Evolutionary conservation across 495 filamentous ascomycete species (phyloP).

Genomic region (Venustampulla echinocandica): DNA sequence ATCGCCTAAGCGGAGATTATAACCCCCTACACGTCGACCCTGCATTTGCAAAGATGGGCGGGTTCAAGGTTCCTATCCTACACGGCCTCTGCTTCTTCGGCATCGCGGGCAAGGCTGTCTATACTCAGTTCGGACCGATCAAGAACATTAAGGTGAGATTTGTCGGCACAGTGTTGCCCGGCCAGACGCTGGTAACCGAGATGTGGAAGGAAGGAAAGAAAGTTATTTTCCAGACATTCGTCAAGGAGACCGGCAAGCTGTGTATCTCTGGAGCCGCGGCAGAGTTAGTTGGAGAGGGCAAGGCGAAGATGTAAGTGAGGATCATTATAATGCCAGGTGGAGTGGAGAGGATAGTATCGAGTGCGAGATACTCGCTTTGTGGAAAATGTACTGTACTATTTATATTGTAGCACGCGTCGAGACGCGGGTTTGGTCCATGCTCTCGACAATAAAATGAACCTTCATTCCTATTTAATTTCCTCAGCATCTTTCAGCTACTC

Average conservation of each 20-base stretch:
- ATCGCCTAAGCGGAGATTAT: constrained; percentile 85
- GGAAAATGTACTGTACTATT: no score
- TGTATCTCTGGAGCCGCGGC: constrained; percentile 82
- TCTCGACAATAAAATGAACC: no score
- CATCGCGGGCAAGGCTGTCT: constrained; percentile 81
- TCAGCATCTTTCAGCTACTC: no score
- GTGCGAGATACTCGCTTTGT: no score
- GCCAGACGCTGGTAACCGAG: constrained; percentile 90
- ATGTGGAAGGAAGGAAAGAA: constrained; percentile 95
- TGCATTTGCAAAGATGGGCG: constrained; percentile 86
- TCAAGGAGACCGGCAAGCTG: constrained; percentile 93
- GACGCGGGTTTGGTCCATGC: no score
- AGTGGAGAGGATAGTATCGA: no score
- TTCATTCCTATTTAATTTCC: no score
- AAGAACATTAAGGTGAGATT: constrained; percentile 97
- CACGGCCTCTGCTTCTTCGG: constrained; percentile 97
- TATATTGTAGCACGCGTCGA: no score
- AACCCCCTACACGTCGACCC: constrained; percentile 92
- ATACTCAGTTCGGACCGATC: constrained; percentile 72
- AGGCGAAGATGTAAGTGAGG: not conserved
- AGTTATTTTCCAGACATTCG: constrained; percentile 86
- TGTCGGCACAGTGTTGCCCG: constrained; percentile 84
- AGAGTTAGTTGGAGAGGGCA: constrained; percentile 50
- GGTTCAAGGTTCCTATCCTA: constrained; percentile 90
- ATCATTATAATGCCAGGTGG: no score